Conservation (phyloP, 495 filamentous ascomycete genomes). For the Penicillium macrosclerotiorum region DNA sequence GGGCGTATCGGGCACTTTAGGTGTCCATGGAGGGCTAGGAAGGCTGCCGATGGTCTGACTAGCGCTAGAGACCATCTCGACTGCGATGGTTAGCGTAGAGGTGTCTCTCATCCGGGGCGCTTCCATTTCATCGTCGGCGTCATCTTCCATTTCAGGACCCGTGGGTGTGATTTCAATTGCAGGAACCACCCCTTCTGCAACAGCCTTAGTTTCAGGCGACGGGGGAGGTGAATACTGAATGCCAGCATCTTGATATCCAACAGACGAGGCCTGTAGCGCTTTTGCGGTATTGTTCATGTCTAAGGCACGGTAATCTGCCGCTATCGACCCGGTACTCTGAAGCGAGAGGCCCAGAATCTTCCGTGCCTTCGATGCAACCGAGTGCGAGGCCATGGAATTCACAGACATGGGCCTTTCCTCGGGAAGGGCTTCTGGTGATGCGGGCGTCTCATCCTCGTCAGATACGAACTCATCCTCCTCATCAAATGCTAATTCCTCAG, state of each 20-base stretch:
- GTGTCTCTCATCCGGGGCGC: constrained; percentile 25
- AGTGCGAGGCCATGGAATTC: constrained; percentile 39
- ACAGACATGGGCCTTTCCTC: constrained; percentile 48
- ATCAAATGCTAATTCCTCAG: constrained; percentile 85
- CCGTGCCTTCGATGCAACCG: constrained; percentile 45
- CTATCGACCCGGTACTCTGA: constrained; percentile 28
- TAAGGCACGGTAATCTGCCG: constrained; percentile 17
- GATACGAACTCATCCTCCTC: constrained; percentile 63
- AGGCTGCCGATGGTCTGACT: constrained; percentile 70
- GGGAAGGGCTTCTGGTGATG: constrained; percentile 42
- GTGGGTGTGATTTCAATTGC: not conserved
- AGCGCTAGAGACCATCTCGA: constrained; percentile 65
- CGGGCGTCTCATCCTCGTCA: constrained; percentile 30
- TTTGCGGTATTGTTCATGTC: constrained; percentile 17
- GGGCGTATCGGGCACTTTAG: constrained; percentile 45
- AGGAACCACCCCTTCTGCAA: not conserved
- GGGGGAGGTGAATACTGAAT: constrained; percentile 80
- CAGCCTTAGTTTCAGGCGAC: constrained; percentile 55
- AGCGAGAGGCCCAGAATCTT: constrained; percentile 49
- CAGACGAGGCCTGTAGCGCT: constrained; percentile 1
- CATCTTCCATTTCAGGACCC: not conserved
- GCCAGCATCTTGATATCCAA: constrained; percentile 67
- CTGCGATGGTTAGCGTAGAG: constrained; percentile 29
- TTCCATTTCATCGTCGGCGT: not conserved
- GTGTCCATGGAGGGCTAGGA: constrained; percentile 66